Percentiles rank a stretch among this genome's conserved stretches.
Conservation (phyloP, 257 asterid genomes). For the Phtheirospermum japonicum region DNA sequence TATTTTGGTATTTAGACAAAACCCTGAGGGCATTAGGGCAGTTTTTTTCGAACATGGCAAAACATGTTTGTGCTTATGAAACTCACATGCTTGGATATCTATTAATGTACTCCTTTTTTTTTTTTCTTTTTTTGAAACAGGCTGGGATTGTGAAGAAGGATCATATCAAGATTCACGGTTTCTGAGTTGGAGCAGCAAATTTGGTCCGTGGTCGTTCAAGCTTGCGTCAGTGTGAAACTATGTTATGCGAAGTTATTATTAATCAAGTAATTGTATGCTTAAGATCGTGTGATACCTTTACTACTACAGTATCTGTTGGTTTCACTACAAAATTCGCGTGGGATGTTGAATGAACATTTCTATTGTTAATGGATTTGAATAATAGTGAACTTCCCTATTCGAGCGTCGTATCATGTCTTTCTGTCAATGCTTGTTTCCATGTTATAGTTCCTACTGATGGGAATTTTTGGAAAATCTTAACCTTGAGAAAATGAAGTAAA, state of each 20-base stretch:
- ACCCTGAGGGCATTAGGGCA: no score
- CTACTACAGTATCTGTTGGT: slow-evolving; percentile 10
- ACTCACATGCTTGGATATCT: not conserved
- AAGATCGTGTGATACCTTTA: slow-evolving; percentile 3
- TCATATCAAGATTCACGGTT: slow-evolving; percentile 64
- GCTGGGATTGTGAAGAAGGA: slow-evolving; percentile 57
- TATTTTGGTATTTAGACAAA: no score
- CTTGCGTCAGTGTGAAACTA: not conserved
- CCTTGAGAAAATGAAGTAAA: no score
- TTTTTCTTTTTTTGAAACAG: slow-evolving; percentile 25
- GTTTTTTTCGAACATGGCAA: not conserved
- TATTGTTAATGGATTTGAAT: slow-evolving; percentile 23
- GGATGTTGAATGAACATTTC: slow-evolving; percentile 29
- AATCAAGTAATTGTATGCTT: slow-evolving; percentile 27
- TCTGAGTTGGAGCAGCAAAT: slow-evolving; percentile 34
- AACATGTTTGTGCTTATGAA: not conserved
- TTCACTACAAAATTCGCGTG: slow-evolving; percentile 10
- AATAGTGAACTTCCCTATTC: slow-evolving; percentile 14
- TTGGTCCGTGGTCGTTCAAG: not conserved
- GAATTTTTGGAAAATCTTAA: no score
- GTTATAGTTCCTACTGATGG: not conserved
- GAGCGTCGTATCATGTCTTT: not conserved
- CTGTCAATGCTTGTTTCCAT: not conserved
- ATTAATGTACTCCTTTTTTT: not conserved
- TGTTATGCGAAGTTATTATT: slow-evolving; percentile 20